Evolutionary conservation across 768 basidiomycete genomes (phyloP).

Genomic region (Tulasnella sp.): DNA sequence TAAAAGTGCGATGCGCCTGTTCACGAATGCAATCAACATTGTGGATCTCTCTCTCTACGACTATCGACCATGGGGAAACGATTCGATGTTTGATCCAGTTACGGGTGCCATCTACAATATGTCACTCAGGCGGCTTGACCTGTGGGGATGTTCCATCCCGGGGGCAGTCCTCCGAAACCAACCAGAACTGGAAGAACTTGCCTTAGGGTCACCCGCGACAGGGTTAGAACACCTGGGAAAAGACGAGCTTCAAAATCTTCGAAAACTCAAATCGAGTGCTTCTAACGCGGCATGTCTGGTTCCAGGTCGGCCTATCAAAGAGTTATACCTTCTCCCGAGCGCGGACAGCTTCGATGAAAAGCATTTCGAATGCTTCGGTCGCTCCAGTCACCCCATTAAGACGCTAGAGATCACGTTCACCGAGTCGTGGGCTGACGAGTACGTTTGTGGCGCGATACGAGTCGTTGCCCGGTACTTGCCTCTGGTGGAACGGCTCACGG

Average conservation of each 20-base stretch:
- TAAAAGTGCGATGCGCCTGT: background rate
- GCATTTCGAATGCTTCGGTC: too few relatives aligned
- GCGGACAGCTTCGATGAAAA: too few relatives aligned
- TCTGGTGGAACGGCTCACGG: background rate
- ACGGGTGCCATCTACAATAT: background rate
- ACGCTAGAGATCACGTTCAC: too few relatives aligned
- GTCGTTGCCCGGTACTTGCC: background rate
- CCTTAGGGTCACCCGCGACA: background rate
- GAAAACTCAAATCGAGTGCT: background rate
- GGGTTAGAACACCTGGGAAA: background rate
- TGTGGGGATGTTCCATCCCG: background rate
- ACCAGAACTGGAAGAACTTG: background rate
- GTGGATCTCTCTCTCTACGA: background rate
- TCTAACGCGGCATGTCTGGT: background rate
- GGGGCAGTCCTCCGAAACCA: background rate
- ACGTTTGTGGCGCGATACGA: background rate
- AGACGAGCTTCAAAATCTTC: background rate
- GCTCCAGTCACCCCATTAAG: background rate
- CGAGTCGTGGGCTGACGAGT: background rate
- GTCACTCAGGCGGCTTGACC: background rate
- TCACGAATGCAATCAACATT: background rate
- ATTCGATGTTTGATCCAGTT: background rate
- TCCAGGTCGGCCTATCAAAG: background rate
- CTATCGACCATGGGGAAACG: background rate
- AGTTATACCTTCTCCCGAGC: background rate